Percentiles rank a stretch among this genome's conserved stretches.
These are phyloP conservation scores for Ceratocystiopsis sp. DNA, from an alignment of 2,329 filamentous ascomycete genomes.

Conservation along the genomic window DNA sequence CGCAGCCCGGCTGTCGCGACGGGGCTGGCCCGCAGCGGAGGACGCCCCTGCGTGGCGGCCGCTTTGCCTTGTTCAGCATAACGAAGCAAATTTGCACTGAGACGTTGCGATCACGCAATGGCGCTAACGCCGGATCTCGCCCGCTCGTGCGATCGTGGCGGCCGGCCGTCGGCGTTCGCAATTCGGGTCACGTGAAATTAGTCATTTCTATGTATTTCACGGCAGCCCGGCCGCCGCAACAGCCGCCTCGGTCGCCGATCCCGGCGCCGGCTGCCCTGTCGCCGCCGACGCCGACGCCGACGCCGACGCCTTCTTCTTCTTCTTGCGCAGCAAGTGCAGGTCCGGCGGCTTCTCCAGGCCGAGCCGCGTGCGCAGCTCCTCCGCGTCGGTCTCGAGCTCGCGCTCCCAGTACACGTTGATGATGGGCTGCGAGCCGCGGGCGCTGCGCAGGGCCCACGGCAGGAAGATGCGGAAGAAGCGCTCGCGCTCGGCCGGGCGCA, in stretches of 20 bases:
- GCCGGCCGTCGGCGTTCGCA: too few species aligned
- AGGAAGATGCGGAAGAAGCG: slow-evolving; percentile 61
- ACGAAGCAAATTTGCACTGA: slow-evolving; percentile 2
- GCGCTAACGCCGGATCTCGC: slow-evolving; percentile 5
- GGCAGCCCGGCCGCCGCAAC: too few species aligned
- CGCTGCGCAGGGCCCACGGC: slow-evolving; percentile 83
- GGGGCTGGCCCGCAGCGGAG: too few species aligned
- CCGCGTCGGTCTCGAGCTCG: slow-evolving; percentile 68
- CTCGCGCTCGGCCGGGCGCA: slow-evolving; percentile 64
- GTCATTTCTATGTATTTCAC: too few species aligned
- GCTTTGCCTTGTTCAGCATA: too few species aligned
- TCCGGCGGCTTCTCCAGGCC: slow-evolving; percentile 83
- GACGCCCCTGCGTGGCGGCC: neutral
- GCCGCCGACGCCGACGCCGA: too few species aligned
- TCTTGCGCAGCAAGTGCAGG: slow-evolving; percentile 57
- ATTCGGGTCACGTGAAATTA: slow-evolving; percentile 2
- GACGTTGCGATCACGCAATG: slow-evolving; percentile 12
- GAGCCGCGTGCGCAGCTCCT: slow-evolving; percentile 54
- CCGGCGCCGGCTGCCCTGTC: too few species aligned
- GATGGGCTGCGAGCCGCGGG: slow-evolving; percentile 56
- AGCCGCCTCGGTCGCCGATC: too few species aligned
- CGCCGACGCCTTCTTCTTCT: slow-evolving; percentile 2
- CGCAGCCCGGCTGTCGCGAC: too few species aligned
- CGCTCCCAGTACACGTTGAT: slow-evolving; percentile 99
- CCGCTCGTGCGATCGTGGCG: neutral